Percentiles rank a stretch among this genome's conserved stretches.
These are phyloP conservation scores for Lactifluus echinatus DNA, from an alignment of 768 basidiomycete species.

Conservation along the genomic window DNA sequence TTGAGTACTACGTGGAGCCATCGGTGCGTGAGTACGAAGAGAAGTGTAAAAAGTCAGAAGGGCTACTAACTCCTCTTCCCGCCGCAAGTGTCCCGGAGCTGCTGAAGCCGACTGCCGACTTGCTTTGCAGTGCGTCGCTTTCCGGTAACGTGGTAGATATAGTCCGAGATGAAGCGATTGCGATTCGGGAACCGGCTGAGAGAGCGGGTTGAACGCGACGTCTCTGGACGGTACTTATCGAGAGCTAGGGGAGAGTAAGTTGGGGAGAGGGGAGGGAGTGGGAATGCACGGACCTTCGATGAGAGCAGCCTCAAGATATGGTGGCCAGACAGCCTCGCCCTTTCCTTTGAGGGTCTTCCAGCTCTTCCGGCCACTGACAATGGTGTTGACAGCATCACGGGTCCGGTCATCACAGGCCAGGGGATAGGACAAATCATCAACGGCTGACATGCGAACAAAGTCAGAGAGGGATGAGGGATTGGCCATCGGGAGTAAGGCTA, in stretches of 20 bases:
- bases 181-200: slow-evolving; percentile 71
- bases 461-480: slow-evolving; percentile 19
- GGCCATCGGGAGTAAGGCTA: slow-evolving; percentile 9
- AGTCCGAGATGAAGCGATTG: slow-evolving; percentile 74
- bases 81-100: slow-evolving; percentile 64
- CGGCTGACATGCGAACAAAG: slow-evolving; percentile 21
- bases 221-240: slow-evolving; percentile 61
- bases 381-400: slow-evolving; percentile 52
- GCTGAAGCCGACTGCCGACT: slow-evolving; percentile 73
- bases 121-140: slow-evolving; percentile 68
- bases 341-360: slow-evolving; percentile 65
- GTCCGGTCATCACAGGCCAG: slow-evolving; percentile 22
- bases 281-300: slow-evolving; percentile 47
- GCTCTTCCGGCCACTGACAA: slow-evolving; percentile 60
- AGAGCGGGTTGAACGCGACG: slow-evolving; percentile 62
- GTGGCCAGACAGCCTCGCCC: slow-evolving; percentile 73
- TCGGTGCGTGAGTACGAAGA: slow-evolving; percentile 4
- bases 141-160: slow-evolving; percentile 61
- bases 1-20: too few relatives aligned
- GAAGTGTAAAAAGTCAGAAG: slow-evolving; percentile 15
- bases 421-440: slow-evolving; percentile 19
- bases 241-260: slow-evolving; percentile 37
- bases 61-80: slow-evolving; percentile 56
- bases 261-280: neutral
- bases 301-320: slow-evolving; percentile 66